Base-by-base conservation (phyloP, 2,329 filamentous ascomycete genomes). In the Nectriaceae sp. region DNA sequence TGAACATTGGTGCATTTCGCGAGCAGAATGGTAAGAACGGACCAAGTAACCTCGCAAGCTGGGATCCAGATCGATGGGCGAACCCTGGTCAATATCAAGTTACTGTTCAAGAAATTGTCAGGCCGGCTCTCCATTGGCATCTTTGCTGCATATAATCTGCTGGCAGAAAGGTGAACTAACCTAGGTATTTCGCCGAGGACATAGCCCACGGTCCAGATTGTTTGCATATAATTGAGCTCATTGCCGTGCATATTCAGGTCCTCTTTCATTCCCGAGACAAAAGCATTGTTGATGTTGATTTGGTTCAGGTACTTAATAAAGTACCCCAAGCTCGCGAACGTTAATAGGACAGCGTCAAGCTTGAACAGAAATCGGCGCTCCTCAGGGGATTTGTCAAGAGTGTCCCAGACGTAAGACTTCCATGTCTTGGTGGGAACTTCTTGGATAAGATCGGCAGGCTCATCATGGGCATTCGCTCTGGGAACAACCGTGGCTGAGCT, bases 191-290 rank as follows among this genome's bases (percentile, higher is more conserved):
- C 65, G 8, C 70, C 69, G 65, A 85, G 67, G 0, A 82, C 75
- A 53, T 85, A 86, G 21, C 83, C 83, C 2, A 81, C 71, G 0
- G 78, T 84, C 75, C 80, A 86, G 31, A 73, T 73, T 0, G 79
- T 76, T 50, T 66, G 64, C 57, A 73, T 63, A 33, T 81, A 77
- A 53, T 83, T 83, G n/a, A 83, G 70, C 45, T 63, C 56, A 31
- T 65, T 62, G 4, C 61, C 61, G 33, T 75, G 70, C 40, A 83
- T 69, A 2, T 67, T 60, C 0, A 83, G 64, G 44, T 82, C 78
- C 55, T 80, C 75, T 59, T 80, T 74, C 76, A 71, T 71, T 4
- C 69, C 67, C 4, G 61, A 71, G 1, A 74, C 70, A 26, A 66
- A 75, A 4, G 72, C 72, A 60, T 73, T 75, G 42, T 62, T 63